Evolutionary conservation across 2,329 filamentous ascomycete genomes (phyloP), one percentile per base, ranked within the genome.

Genomic region (Plectosphaerella cucumerina): DNA sequence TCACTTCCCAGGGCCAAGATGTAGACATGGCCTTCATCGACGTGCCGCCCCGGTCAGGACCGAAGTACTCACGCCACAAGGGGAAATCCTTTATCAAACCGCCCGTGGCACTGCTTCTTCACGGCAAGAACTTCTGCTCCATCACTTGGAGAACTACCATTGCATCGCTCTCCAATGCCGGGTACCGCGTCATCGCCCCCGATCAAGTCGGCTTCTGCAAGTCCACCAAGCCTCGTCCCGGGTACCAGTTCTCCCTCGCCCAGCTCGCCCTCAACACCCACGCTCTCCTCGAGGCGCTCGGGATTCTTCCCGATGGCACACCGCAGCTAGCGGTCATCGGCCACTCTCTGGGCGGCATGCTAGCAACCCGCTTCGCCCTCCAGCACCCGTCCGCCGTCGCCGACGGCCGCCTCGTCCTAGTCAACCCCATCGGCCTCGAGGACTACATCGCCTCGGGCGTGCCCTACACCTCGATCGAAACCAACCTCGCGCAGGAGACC

Each of bases 181-280:
- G 77, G 41, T 80, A 77, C 56, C 74, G 78, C 37, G 74, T 81
- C 48, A 71, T 81, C 47, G 64, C 77, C 3, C 75, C 77, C 0
- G 78, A 82, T 55, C 77, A 81, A 55, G 64, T 82, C 44, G 78
- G 78, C 52, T 82, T 79, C 65, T 82, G 78, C 71, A 81, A 81
- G 62, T 80, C 76, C 9, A 70, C 72, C 22, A 81, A 81, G 62
- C 74, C 76, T 0, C 58, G 59, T 2, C 58, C 59, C 12, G 39
- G 39, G 10, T 81, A 81, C 60, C 77, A 81, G 59, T 80, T 77
- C 65, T 76, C 70, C 22, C 65, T 81, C 8, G 69, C 74, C 31
- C 77, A 80, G 60, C 64, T 81, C 6, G 72, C 75, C 2, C 66
- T 67, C 56, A 81, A 81, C 65, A 80, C 76, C 12, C 66, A 70